Evolutionary conservation across 495 filamentous ascomycete genomes (phyloP).

Genomic region (Penicillium coprophilum): DNA sequence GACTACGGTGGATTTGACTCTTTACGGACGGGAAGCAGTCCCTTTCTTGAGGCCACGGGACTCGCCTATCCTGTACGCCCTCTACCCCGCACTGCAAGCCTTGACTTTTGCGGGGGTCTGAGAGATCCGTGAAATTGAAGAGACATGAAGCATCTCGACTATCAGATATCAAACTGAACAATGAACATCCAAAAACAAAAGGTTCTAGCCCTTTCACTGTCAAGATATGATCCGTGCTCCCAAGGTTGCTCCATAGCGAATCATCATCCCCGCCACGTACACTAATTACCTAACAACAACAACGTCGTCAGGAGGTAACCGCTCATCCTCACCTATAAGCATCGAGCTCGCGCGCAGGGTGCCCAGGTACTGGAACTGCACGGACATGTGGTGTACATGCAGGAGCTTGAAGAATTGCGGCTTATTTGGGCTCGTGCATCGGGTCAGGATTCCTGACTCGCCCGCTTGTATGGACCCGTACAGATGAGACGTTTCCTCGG

Average conservation of each 20-base stretch:
- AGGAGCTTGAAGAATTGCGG: constrained; percentile 10
- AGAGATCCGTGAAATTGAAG: background rate
- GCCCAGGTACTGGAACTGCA: constrained; percentile 8
- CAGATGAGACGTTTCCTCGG: constrained; percentile 6
- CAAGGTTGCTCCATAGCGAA: constrained; percentile 26
- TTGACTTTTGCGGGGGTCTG: constrained; percentile 27
- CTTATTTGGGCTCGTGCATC: constrained; percentile 1
- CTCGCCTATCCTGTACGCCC: constrained; percentile 1
- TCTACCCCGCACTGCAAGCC: constrained; percentile 24
- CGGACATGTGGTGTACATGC: constrained; percentile 1
- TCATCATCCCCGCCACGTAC: constrained; percentile 22
- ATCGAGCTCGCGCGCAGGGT: background rate
- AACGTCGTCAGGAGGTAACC: background rate
- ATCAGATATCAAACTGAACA: background rate
- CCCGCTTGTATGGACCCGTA: background rate
- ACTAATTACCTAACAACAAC: constrained; percentile 44
- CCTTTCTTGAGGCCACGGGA: constrained; percentile 2
- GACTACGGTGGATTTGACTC: background rate
- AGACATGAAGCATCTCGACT: background rate
- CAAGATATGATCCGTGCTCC: constrained; percentile 31
- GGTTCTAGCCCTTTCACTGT: constrained; percentile 27
- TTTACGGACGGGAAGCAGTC: background rate
- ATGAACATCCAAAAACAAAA: constrained; percentile 12
- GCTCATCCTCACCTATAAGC: constrained; percentile 9
- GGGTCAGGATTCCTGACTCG: background rate